Conservation (phyloP, 257 asterid genomes). For the Cordia subcordata region DNA sequence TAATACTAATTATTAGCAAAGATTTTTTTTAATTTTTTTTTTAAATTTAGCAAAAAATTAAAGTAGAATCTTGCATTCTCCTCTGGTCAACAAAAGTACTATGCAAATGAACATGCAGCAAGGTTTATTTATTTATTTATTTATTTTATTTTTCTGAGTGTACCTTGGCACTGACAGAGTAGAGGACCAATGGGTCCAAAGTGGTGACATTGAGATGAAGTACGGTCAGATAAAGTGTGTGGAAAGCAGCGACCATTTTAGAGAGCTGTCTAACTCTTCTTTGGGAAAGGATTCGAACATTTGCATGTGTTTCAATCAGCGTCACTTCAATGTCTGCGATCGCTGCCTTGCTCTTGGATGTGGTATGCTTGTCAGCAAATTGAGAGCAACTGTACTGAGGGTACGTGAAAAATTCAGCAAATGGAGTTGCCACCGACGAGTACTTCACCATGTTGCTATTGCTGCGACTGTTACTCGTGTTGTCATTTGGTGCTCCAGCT, state of each 20-base stretch:
- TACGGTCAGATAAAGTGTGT: slow-evolving; percentile 51
- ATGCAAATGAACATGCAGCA: not conserved
- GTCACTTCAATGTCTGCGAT: slow-evolving; percentile 86
- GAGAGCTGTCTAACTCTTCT: slow-evolving; percentile 68
- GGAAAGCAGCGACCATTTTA: slow-evolving; percentile 64
- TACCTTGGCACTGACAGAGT: slow-evolving; percentile 97
- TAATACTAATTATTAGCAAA: too few species aligned
- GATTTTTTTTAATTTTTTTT: too few species aligned
- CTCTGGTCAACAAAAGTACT: slow-evolving; percentile 39
- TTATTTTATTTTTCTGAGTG: not conserved
- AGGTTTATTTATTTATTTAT: not conserved
- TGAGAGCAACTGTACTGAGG: slow-evolving; percentile 73
- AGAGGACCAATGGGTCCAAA: slow-evolving; percentile 74
- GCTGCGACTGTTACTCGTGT: not conserved
- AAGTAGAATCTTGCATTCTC: slow-evolving; percentile 75
- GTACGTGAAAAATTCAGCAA: slow-evolving; percentile 66
- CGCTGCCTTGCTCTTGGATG: slow-evolving; percentile 58
- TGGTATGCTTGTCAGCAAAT: slow-evolving; percentile 45
- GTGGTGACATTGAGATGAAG: slow-evolving; percentile 93
- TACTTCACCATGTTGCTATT: too few species aligned
- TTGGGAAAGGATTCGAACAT: slow-evolving; percentile 64
- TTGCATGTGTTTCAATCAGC: slow-evolving; percentile 91
- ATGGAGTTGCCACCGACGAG: slow-evolving; percentile 42
- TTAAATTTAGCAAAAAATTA: slow-evolving; percentile 15
- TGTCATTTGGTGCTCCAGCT: slow-evolving; percentile 1